Evolutionary conservation across 805 yeast species (phyloP).

Genomic region (Saccharomycopsis sp.): DNA sequence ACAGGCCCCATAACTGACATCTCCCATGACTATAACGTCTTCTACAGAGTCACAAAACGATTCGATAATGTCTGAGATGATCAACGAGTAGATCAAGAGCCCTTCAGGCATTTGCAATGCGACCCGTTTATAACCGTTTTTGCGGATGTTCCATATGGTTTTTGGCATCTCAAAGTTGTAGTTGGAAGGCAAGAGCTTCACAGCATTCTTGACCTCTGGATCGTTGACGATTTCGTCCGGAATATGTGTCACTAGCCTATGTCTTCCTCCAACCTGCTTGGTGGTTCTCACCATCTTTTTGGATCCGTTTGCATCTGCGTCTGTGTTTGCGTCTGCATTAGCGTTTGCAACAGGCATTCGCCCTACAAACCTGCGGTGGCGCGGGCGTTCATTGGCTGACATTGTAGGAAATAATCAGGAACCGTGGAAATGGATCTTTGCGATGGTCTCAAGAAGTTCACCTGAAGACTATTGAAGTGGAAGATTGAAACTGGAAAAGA

Average conservation of each 20-base stretch:
- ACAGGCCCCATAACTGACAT: constrained; percentile 97
- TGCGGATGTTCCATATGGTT: constrained; percentile 86
- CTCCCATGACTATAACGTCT: constrained; percentile 95
- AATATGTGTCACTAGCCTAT: constrained; percentile 72
- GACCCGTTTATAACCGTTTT: constrained; percentile 69
- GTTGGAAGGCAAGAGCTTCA: constrained; percentile 75
- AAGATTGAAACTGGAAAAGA: not conserved
- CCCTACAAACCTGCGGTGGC: not conserved
- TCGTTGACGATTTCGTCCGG: constrained; percentile 82
- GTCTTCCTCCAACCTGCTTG: constrained; percentile 28
- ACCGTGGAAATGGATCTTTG: too few species aligned
- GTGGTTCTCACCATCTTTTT: constrained; percentile 28
- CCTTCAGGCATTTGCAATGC: constrained; percentile 99
- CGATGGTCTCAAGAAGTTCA: too few species aligned
- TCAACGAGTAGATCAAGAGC: constrained; percentile 74
- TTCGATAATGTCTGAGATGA: constrained; percentile 86
- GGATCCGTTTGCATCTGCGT: constrained; percentile 19
- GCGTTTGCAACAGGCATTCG: not conserved
- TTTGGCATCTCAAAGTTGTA: constrained; percentile 95
- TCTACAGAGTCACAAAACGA: constrained; percentile 77
- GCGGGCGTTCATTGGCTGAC: not conserved
- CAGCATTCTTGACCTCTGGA: constrained; percentile 76
- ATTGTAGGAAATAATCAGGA: too few species aligned
- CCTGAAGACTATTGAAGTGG: not conserved
- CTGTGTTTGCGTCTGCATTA: not conserved